Conservation (phyloP, 371 early-diverging fungal species). For the Mucor piriformis region DNA sequence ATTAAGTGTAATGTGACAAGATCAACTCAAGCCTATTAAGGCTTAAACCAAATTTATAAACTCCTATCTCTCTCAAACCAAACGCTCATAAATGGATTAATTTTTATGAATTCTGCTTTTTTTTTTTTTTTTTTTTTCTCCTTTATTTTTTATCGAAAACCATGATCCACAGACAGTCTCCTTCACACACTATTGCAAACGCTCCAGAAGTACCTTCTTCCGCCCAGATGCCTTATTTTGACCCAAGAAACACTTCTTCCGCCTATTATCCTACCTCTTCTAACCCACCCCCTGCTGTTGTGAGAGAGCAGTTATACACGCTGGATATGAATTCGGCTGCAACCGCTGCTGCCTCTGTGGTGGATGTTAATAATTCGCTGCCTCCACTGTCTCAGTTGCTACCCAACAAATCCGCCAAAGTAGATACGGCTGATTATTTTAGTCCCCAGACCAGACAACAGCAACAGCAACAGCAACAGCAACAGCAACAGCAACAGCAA, state of each 20-base stretch:
- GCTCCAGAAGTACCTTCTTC: conserved; percentile 29
- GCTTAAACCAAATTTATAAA: conserved; percentile 10
- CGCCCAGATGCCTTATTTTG: conserved; percentile 21
- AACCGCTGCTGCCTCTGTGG: conserved; percentile 33
- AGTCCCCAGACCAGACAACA: conserved; percentile 1
- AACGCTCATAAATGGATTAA: conserved; percentile 3
- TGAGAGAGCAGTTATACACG: conserved; percentile 6
- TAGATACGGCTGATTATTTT: conserved; percentile 1
- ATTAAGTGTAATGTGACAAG: conserved; percentile 33
- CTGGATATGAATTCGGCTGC: conserved; percentile 20
- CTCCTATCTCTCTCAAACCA: conserved; percentile 8
- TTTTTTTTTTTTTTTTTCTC: not conserved
- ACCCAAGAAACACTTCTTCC: conserved; percentile 11
- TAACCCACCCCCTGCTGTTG: conserved; percentile 2
- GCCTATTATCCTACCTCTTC: conserved; percentile 4
- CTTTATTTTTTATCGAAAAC: not conserved
- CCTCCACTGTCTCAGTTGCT: conserved; percentile 53
- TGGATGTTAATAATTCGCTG: conserved; percentile 33
- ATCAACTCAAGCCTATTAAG: conserved; percentile 25
- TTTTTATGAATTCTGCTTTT: conserved; percentile 23
- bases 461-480: not conserved
- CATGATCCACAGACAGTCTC: not conserved
- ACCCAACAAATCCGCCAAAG: conserved; percentile 15
- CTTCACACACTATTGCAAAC: conserved; percentile 12
- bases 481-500: conserved; percentile 2